Evolutionary conservation across 176 grass and related monocot genomes (phyloP), one percentile per base, ranked within the genome.

Genomic region (Zoysia japonica): DNA sequence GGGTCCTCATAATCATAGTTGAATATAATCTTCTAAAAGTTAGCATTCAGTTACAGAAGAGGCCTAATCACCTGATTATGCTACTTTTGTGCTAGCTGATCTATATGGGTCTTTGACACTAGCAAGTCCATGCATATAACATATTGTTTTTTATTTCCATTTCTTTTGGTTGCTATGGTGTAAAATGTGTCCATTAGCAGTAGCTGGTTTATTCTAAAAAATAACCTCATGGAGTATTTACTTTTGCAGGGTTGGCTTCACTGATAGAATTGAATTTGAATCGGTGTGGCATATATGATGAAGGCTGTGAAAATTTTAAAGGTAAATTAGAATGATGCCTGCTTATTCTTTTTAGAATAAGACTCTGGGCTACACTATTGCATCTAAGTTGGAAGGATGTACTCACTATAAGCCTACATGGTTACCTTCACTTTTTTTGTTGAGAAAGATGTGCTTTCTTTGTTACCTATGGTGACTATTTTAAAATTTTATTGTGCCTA

Each of bases 211-310:
- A 11, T 44, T 64, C 45, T 46, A 16, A 7, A 69, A 68, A 10
- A 71, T 68, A 52, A 77, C 36, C 60, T 76, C 47, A 70, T 49
- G 50, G 14, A 13, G 7, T 2, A 44, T 85, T 79, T 35, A 1
- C 38, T 85, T 73, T 61, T 89, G 67, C 82, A 98, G 96, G 86
- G 50, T 86, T 94, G 82, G 46, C 72, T 76, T 89, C 81, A 81
- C 75, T 98, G 84, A 65, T 85, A 54, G 53, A 82, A n/a, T 66
- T 98, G 86, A 94, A 93, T 89, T 78, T 98, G 53, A 93, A 76
- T 71, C 83, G 92, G 37, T 98, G 96, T 76, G 88, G 92, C 15
- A 87, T 98, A 85, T 89, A 85, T 35, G 92, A 92, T 85, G 84
- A 87, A 78, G 96, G 96, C 52, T 94, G 86, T 65, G 86, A 91